These are phyloP conservation scores for Aspergillus sclerotialis DNA, from an alignment of 2,329 filamentous ascomycete genomes.

Conservation along the genomic window DNA sequence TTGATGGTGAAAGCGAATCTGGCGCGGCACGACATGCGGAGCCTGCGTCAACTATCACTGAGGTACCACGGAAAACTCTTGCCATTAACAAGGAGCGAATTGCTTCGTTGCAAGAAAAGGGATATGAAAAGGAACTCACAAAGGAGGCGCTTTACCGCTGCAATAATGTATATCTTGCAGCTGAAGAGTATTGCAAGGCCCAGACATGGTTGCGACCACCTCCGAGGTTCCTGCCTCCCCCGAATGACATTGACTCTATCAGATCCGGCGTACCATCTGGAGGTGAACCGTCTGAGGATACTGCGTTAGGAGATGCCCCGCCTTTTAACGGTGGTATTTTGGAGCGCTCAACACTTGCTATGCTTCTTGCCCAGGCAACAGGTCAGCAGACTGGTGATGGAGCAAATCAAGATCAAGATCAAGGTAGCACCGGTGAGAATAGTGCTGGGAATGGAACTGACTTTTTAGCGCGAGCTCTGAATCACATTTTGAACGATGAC, in stretches of 20 bases:
- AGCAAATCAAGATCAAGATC: constrained; percentile 13
- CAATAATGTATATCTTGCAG: constrained; percentile 55
- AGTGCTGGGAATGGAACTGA: constrained; percentile 27
- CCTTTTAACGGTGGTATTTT: constrained; percentile 18
- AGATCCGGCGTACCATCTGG: constrained; percentile 20
- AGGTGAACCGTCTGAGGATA: constrained; percentile 24
- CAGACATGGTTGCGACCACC: constrained; percentile 53
- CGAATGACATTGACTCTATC: constrained; percentile 43
- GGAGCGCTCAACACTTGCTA: constrained; percentile 25
- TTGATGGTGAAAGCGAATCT: constrained; percentile 69
- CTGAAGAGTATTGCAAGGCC: constrained; percentile 68
- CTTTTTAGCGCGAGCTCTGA: constrained; percentile 36
- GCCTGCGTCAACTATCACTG: constrained; percentile 44
- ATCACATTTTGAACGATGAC: constrained; percentile 32
- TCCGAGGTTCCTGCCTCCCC: constrained; percentile 60
- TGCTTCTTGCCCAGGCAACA: constrained; percentile 27
- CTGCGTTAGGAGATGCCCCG: constrained; percentile 17
- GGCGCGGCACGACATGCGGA: constrained; percentile 58
- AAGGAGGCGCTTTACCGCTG: constrained; percentile 78
- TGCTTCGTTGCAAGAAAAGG: constrained; percentile 37
- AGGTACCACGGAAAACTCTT: constrained; percentile 46
- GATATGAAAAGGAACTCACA: constrained; percentile 56
- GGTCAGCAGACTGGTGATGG: constrained; percentile 18
- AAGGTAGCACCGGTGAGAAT: constrained; percentile 20
- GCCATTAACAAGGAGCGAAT: constrained; percentile 45